A percentile compares a stretch with the other conserved stretches of the same genome.
These are phyloP conservation scores for Sextonia rubra DNA, from an alignment of 164 flowering plant genomes.

Conservation along the genomic window DNA sequence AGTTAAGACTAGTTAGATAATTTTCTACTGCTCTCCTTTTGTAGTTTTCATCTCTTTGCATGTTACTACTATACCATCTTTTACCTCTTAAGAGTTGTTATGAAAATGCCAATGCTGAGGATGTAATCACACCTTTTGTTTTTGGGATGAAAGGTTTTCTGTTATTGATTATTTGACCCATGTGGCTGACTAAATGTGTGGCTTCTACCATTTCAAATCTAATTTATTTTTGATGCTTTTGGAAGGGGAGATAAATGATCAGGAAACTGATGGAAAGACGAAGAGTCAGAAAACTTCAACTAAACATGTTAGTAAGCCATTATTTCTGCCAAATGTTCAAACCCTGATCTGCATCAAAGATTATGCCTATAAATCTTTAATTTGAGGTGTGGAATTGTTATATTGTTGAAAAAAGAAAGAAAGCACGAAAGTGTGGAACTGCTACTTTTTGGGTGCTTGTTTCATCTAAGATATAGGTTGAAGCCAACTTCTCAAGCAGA, in stretches of 20 bases:
- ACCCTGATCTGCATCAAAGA: not conserved
- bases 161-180: not conserved
- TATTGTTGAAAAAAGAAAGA: too few relatives aligned
- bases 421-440: too few relatives aligned
- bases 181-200: not conserved
- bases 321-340: slow-evolving; percentile 2
- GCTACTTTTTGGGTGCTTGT: not conserved
- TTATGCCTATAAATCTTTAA: not conserved
- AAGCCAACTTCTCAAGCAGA: not conserved
- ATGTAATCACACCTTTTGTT: not conserved
- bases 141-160: not conserved
- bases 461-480: not conserved
- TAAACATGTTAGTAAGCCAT: slow-evolving; percentile 28
- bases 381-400: not conserved
- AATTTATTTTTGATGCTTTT: slow-evolving; percentile 14
- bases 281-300: slow-evolving; percentile 27
- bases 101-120: not conserved
- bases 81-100: not conserved
- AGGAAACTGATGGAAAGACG: slow-evolving; percentile 34
- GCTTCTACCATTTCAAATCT: not conserved
- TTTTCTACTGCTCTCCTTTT: not conserved
- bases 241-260: slow-evolving; percentile 44
- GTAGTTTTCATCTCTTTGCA: not conserved
- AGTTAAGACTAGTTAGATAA: not conserved
- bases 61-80: not conserved